Conservation (phyloP, 176 grass and related monocot genomes). For the Hsuehochloa calcarea region DNA sequence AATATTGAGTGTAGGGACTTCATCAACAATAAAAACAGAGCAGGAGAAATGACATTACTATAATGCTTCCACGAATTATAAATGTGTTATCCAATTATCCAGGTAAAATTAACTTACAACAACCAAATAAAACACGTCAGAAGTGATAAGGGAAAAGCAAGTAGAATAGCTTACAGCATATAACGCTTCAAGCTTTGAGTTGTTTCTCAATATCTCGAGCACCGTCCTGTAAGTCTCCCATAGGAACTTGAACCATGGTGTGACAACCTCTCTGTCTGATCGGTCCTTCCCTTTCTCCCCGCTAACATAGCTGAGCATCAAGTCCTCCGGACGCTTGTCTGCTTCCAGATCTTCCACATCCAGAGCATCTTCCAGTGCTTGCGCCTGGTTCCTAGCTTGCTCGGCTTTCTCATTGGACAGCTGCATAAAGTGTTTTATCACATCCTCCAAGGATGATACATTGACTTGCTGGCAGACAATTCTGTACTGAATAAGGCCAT, state of each 20-base stretch:
- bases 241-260: conserved; percentile 97
- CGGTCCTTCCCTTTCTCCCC: conserved; percentile 94
- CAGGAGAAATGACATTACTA: background rate
- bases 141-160: background rate
- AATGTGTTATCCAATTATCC: background rate
- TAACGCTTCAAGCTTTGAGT: conserved; percentile 89
- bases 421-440: conserved; percentile 97
- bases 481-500: conserved; percentile 94
- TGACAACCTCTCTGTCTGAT: conserved; percentile 88
- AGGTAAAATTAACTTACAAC: background rate
- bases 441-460: conserved; percentile 85
- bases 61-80: background rate
- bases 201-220: conserved; percentile 88
- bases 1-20: background rate
- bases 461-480: conserved; percentile 99
- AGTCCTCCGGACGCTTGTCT: conserved; percentile 90
- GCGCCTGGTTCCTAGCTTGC: conserved; percentile 68
- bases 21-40: background rate
- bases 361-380: conserved; percentile 87
- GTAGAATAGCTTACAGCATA: conserved; percentile 75
- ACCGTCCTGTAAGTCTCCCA: conserved; percentile 98
- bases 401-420: conserved; percentile 83
- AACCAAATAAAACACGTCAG: conserved; percentile 16
- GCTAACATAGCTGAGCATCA: conserved; percentile 96
- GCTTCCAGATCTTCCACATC: conserved; percentile 97